Conservation (phyloP, 2,329 filamentous ascomycete species). For the Dothistroma pini region DNA sequence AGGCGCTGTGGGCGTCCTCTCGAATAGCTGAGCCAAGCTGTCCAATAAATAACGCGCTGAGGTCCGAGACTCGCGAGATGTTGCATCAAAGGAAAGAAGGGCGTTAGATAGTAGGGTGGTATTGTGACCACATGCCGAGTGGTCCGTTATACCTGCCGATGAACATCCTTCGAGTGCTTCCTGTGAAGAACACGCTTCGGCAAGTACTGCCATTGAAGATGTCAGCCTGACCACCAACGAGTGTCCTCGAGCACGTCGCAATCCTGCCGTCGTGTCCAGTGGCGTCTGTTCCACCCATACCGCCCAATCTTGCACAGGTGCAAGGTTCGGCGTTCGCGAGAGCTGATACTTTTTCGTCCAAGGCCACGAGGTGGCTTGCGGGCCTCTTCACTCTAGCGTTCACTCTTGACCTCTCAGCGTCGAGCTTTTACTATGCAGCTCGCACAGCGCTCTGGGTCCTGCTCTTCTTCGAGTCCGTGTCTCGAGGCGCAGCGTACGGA, state of each 20-base stretch:
- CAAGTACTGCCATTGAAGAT: not conserved
- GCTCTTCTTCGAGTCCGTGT: not conserved
- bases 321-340: conserved; percentile 8
- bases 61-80: not conserved
- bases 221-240: not conserved
- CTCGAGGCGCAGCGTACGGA: conserved; percentile 6
- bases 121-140: not conserved
- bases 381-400: not conserved
- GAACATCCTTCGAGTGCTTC: not conserved
- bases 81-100: not conserved
- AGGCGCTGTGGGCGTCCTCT: not conserved
- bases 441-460: conserved; percentile 5
- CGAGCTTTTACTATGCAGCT: conserved; percentile 8
- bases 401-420: not conserved
- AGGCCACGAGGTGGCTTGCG: conserved; percentile 13
- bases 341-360: not conserved
- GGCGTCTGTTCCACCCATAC: not conserved
- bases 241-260: not conserved
- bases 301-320: conserved; percentile 1
- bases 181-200: not conserved
- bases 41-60: not conserved
- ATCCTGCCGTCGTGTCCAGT: not conserved
- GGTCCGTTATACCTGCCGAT: not conserved
- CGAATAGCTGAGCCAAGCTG: not conserved
- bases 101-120: not conserved